Evolutionary conservation across 2,329 filamentous ascomycete species (phyloP), one percentile per base, ranked within the genome.

Genomic region (Thermoascus crustaceus): DNA sequence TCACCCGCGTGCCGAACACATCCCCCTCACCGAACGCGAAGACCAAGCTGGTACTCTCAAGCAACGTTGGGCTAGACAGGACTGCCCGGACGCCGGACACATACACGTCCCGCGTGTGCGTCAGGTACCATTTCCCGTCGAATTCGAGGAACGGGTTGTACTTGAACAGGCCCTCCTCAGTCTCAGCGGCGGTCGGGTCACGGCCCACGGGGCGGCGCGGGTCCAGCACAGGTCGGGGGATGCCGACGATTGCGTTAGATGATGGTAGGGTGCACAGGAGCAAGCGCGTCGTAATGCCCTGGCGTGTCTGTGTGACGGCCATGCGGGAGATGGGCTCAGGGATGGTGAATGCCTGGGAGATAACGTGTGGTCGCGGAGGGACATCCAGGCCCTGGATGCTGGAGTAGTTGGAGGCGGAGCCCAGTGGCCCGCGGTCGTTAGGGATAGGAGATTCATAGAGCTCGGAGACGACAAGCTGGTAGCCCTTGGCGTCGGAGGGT

Each of bases 41-140:
- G 8, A 98, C 74, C 37, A 96, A 60, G 50, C 83, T 89, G 1
- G 91, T 96, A 63, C 88, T 95, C 67, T 98, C 91, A 19, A 98
- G 73, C 4, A 86, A 60, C 1, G 86, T 84, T 0, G 88, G 84
- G 11, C 75, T 75, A 0, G 86, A 78, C 19, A 89, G 73, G 13
- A 96, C 77, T 30, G 76, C 68, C 40, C 74, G 69, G 26, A 94
- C 73, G 4, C 86, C 87, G 2, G 88, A 41, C 1, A 96, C 75
- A 44, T 94, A 41, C 1, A 96, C 75, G 44, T 94, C 85, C 13
- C 87, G 78, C 46, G 81, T 72, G 60, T 98, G 91, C 19, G 83
- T 85, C 30, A 95, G 63, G 37, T 84, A 73, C 64, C 79, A 80
- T 46, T 83, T 82, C 0, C 87, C 82, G 49, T 95, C 86, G 41